Percentiles rank a stretch among this genome's conserved stretches.
Evolutionary conservation across 1,284 basidiomycete species (phyloP).

Genomic region (Microbotryum saponariae): DNA sequence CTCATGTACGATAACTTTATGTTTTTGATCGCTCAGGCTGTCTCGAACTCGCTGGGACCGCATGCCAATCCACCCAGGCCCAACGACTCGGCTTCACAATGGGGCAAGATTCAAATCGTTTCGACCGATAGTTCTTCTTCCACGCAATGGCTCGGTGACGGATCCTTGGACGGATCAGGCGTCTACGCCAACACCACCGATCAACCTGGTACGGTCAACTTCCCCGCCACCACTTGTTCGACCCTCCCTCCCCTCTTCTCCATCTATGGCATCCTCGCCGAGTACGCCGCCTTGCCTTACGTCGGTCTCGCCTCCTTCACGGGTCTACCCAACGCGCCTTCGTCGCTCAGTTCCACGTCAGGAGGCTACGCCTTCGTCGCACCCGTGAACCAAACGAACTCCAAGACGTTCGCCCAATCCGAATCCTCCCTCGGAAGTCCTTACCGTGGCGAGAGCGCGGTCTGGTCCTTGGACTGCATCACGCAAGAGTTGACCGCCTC

Average conservation of each 20-base stretch:
- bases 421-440: neutral
- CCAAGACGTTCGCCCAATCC: slow-evolving; percentile 1
- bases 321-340: neutral
- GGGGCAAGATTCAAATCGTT: slow-evolving; percentile 3
- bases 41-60: neutral
- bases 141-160: slow-evolving; percentile 2
- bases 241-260: neutral
- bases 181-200: neutral
- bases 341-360: neutral
- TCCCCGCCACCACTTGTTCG: neutral
- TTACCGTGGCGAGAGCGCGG: slow-evolving; percentile 3
- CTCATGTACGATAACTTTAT: neutral
- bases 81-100: neutral
- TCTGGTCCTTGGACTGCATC: slow-evolving; percentile 9
- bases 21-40: neutral
- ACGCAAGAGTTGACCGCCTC: slow-evolving; percentile 5
- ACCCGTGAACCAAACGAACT: neutral
- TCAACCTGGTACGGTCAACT: neutral
- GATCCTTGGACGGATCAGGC: neutral
- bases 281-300: slow-evolving; percentile 1
- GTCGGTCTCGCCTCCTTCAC: neutral
- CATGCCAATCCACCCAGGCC: slow-evolving; percentile 1
- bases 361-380: slow-evolving; percentile 2
- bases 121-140: neutral
- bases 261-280: neutral